Base-by-base conservation (phyloP, 2,329 filamentous ascomycete species). In the Fusarium sp. region DNA sequence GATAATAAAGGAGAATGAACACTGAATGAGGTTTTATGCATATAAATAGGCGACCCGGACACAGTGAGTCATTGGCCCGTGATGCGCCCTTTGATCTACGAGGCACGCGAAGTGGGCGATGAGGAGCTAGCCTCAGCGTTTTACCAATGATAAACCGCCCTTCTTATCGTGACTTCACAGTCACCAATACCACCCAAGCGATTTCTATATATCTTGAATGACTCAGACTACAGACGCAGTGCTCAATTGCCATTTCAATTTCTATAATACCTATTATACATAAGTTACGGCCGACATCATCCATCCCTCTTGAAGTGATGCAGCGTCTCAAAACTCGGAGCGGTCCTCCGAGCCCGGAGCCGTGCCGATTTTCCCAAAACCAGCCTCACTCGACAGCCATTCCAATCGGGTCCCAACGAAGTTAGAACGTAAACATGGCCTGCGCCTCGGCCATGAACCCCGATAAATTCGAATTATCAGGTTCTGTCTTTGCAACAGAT, bases 271-370 rank as follows among this genome's bases (percentile, higher is more conserved):
- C 11, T 14, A 24, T 35, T 20, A 35, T 35, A 48, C 45, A 48
- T 6, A 17, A 3, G 1, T 18, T 2, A 2, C 5, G 8, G 0
- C 12, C 8, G 6, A 17, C 10, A 9, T n/a, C 12, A 12, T 6
- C 22, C 8, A 0, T 20, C n/a, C 3, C 48, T 24, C 13, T 9
- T 14, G 0, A 8, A 51, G 0, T 5, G 3, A 10, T 10, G 15
- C 4, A 4, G 2, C 5, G 17, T 6, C 3, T 51, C 5, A 4
- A n/a, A 3, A 7, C 8, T 18, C 51, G 51, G 51, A 55, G 2
- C 24, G 3, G 13, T 14, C 11, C 3, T 28, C 51, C 51, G 51
- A 55, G 20, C 15, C 15, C 36, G 36, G 36, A 54, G n/a, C 18
- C 14, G 9, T 17, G 32, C 50, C 50, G 50, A 54, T 5, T 12